Base-by-base conservation (phyloP, 1,284 basidiomycete species). In the Sparassis latifolia region DNA sequence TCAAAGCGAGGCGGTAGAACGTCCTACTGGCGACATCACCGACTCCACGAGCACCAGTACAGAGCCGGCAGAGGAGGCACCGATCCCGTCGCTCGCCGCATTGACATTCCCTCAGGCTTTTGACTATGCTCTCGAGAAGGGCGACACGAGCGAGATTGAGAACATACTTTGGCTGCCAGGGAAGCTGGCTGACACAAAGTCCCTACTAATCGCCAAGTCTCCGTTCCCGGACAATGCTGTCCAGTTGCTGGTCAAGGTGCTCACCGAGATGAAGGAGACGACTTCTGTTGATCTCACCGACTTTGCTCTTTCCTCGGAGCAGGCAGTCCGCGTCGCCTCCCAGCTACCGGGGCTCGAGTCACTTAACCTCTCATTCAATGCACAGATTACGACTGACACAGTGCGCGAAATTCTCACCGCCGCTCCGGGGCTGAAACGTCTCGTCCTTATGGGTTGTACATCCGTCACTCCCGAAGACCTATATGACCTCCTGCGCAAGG, bases 331-430 rank as follows among this genome's bases (percentile, higher is more conserved):
- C 20, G 20, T 20, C 20, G 20, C 20, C 20, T 20, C 20, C 20
- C 20, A 20, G 20, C 20, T 20, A 20, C 20, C 20, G 20, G 20
- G 20, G 20, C 20, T 20, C 20, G 20, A 20, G 20, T 28, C 48
- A 3, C 47, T 70, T 29, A 58, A 67, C 38, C 55, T 70, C 12
- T 66, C 67, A 6, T 49, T 56, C 39, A 57, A 55, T 51, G 9
- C 37, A 3, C 9, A 35, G 6, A 33, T 70, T 49, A 51, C 56
- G 3, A 46, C 55, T 20, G 56, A 58, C 10, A 52, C 12, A 37
- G 42, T 69, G 10, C 49, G 50, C 9, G 20, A 52, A n/a, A 32
- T 64, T 4, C 52, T 67, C 9, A 33, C 47, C 28, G 29, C 45
- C 1, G 27, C 51, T 30, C 59, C 61, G 5, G 52, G 48, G 10